Evolutionary conservation across 257 asterid genomes (phyloP), one percentile per base, ranked within the genome.

Genomic region (Przewalskia tangutica): DNA sequence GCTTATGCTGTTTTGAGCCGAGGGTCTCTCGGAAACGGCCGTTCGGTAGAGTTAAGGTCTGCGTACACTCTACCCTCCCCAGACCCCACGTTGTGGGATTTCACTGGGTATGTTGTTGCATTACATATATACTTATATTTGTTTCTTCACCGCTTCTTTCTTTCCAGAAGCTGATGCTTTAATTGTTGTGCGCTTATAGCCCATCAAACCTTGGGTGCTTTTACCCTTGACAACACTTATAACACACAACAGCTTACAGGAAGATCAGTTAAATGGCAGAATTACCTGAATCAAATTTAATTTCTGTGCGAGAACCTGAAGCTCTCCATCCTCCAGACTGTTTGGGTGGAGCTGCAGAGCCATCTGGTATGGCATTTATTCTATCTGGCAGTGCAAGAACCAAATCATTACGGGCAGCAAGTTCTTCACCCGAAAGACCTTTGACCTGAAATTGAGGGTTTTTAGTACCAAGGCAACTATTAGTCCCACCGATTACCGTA

Each of bases 301-400:
- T 94, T 85, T 94, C 99, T 27, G 92, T 67, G 51, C 94, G 98
- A 85, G 99, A 90, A 84, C 93, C 97, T 82, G 98, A 93, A 68
- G 93, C 85, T 67, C 94, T 93, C 99, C 99, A 95, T 38, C 96
- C 97, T 58, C 97, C 92, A 87, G 98, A 87, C 88, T 91, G 87
- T 87, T 94, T 95, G 63, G 99, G 94, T 64, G 97, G 87, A 87
- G 95, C 85, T 80, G 97, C 89, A 66, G 95, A 88, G 73, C 99
- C 99, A 92, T 95, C 99, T 7, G 97, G 97, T 87, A 95, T 94
- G 90, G 93, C 90, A 86, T 89, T 98, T 87, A 95, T 95, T 89
- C 97, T 89, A 80, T 86, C 98, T 42, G 99, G 99, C 67, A 95
- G 87, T 67, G 95, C 99, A 85, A 92, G 99, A 56, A 89, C 98